A percentile compares a stretch with the other conserved stretches of the same genome.
These are phyloP conservation scores for Knufia petricola DNA, from an alignment of 2,329 filamentous ascomycete genomes.

Conservation along the genomic window DNA sequence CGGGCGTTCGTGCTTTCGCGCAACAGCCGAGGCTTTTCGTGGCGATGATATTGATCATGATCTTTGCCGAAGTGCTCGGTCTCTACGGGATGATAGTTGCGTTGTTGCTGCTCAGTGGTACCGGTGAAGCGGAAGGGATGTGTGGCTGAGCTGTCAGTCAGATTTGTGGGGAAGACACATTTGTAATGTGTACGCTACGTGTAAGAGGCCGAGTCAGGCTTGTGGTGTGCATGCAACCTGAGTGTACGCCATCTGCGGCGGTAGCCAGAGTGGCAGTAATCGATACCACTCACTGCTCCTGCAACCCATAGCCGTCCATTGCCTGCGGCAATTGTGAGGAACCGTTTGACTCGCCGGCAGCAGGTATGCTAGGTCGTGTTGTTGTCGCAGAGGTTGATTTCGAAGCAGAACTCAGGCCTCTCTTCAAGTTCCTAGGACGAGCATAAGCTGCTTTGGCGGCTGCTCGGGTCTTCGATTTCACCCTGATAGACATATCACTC, in stretches of 20 bases:
- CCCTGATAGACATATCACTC: neutral
- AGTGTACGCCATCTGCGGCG: too few species aligned
- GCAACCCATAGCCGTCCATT: too few species aligned
- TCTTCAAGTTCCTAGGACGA: neutral
- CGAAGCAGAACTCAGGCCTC: neutral
- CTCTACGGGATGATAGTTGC: constrained; percentile 98
- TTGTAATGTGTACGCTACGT: too few species aligned
- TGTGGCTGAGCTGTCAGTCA: constrained; percentile 3
- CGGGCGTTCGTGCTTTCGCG: constrained; percentile 43
- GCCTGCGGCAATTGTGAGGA: too few species aligned
- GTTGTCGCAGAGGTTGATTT: too few species aligned
- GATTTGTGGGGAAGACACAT: too few species aligned
- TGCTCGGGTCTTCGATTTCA: neutral
- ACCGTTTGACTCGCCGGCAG: too few species aligned
- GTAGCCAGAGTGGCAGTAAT: too few species aligned
- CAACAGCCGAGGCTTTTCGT: constrained; percentile 53
- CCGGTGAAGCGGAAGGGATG: neutral
- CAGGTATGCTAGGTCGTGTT: too few species aligned
- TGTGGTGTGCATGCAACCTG: too few species aligned
- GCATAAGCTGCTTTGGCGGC: constrained; percentile 1
- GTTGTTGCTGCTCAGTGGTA: constrained; percentile 61
- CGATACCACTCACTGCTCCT: too few species aligned
- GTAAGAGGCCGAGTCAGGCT: too few species aligned
- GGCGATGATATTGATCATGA: constrained; percentile 97
- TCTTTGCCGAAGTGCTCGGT: constrained; percentile 99